Base-by-base conservation (phyloP, 2,329 filamentous ascomycete genomes). In the Westerdykella aurantiaca region DNA sequence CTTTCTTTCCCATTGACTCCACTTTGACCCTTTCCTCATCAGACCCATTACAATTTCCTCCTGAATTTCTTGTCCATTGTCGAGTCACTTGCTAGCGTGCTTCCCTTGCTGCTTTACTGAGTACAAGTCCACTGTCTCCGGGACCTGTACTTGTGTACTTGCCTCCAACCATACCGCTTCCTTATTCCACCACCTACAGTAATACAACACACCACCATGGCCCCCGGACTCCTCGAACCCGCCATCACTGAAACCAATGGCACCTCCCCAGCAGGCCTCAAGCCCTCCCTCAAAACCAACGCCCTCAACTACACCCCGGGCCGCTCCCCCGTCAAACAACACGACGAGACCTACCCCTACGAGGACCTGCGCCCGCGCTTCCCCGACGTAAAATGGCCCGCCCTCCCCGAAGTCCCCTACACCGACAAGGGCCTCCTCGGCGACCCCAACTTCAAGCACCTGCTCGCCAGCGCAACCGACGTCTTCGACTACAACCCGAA, bases 401-500 rank as follows among this genome's bases (percentile, higher is more conserved):
- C 72, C 1, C 59, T 80, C 29, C 65, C 64, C 23, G 68, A 77
- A 33, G 61, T 73, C 0, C 67, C 71, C 0, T 78, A 80, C 47
- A 55, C 69, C 40, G 78, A 81, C 52, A 78, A 76, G 52, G 78
- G 76, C 5, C 61, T 76, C 34, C 66, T 73, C 18, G 78, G 77
- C n/a, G 72, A 78, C 45, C 69, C 73, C 5, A 65, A 72, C 16
- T 80, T 79, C 60, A 72, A 72, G 44, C 71, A 76, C 50, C 69
- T 81, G 4, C 67, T 80, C 16, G 61, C 67, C 25, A 67, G 67
- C 9, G 77, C 77, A 12, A 76, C 75, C 1, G 73, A 76, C 21
- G 69, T 80, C 31, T 77, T 78, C 48, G 77, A 81, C 56, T 77
- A 76, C 57, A 78, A 70, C 34, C 76, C 75, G 14, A 78, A 77